Evolutionary conservation across 805 yeast genomes (phyloP).

Genomic region (Candida silvatica): DNA sequence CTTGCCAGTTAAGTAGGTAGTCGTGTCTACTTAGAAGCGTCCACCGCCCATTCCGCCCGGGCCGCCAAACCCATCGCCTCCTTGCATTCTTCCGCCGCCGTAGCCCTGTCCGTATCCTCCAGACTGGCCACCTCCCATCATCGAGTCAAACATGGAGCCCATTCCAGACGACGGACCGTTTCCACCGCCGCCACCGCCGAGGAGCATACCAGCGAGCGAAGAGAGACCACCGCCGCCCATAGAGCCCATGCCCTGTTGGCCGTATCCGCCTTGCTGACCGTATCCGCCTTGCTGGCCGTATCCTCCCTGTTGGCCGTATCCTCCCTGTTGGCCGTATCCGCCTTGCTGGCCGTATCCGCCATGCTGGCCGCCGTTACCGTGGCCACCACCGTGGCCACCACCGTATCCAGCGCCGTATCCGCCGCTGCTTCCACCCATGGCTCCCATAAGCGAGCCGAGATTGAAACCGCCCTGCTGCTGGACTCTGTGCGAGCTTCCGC

Average conservation of each 20-base stretch:
- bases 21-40: too few species aligned
- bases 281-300: conserved; percentile 10
- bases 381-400: conserved; percentile 1
- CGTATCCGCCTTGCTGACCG: conserved; percentile 6
- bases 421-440: conserved; percentile 5
- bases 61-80: not conserved
- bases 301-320: conserved; percentile 3
- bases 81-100: conserved; percentile 1
- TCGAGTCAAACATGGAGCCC: too few species aligned
- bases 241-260: too few species aligned
- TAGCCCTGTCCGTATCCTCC: not conserved
- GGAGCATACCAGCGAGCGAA: too few species aligned
- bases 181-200: not conserved
- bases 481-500: conserved; percentile 16
- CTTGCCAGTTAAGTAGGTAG: too few species aligned
- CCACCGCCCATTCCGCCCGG: conserved; percentile 1
- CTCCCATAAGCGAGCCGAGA: conserved; percentile 13
- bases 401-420: conserved; percentile 3
- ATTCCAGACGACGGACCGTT: too few species aligned
- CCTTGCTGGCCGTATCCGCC: conserved; percentile 1
- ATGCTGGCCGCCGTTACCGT: not conserved
- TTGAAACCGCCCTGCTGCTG: conserved; percentile 21
- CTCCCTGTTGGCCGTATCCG: not conserved
- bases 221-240: too few species aligned
- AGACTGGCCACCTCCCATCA: too few species aligned